Conservation (phyloP, 345 rosid species). For the Eucalyptus pauciflora region DNA sequence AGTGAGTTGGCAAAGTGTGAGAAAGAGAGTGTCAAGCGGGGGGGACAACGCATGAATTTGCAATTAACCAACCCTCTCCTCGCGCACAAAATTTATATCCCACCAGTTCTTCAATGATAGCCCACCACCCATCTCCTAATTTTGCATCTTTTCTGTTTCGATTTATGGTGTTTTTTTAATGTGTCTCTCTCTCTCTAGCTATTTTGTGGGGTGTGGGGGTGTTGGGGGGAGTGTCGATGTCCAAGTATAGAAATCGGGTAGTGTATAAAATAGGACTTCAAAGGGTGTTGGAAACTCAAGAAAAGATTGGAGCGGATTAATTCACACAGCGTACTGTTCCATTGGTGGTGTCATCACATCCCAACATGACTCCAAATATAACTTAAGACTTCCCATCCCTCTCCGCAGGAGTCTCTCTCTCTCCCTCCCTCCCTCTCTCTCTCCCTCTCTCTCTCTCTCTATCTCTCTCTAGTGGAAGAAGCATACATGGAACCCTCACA, state of each 20-base stretch:
- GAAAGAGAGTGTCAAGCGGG: conserved; percentile 73
- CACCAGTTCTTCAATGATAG: background rate
- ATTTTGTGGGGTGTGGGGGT: background rate
- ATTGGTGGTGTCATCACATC: conserved; percentile 5
- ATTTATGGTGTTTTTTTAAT: background rate
- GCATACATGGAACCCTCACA: background rate
- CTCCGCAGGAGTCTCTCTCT: background rate
- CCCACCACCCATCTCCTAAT: conserved; percentile 13
- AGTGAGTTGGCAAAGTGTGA: conserved; percentile 63
- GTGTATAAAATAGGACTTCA: background rate
- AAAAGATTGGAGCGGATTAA: background rate
- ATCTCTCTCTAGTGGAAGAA: background rate
- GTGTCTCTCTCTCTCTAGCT: background rate
- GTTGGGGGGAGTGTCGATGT: background rate
- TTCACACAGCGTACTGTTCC: conserved; percentile 13
- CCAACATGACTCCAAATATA: background rate
- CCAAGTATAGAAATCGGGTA: background rate
- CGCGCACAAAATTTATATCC: background rate
- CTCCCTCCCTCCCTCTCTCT: background rate
- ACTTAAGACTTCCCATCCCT: background rate
- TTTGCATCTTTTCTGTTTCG: conserved; percentile 38
- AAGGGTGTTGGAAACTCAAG: background rate
- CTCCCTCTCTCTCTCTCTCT: background rate
- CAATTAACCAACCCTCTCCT: conserved; percentile 6
- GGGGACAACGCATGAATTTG: conserved; percentile 1